phyloP scores from a whole-genome alignment of 1,139 yeast species.

The Ogataea hybrid region DNA sequence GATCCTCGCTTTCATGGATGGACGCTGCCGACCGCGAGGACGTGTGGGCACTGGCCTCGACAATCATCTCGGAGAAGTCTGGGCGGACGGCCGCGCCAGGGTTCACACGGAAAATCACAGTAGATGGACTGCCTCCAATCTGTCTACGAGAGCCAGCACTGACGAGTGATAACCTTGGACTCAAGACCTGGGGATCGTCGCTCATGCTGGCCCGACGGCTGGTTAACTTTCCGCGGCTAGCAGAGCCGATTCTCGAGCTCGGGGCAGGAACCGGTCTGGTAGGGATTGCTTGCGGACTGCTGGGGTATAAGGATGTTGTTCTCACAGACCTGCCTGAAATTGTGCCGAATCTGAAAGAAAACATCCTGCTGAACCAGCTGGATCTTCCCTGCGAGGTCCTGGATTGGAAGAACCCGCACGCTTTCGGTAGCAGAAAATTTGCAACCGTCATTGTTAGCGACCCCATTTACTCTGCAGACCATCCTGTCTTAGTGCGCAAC shows the following conservation, averaged over 20 bases:
- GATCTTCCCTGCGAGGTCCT: constrained; percentile 45
- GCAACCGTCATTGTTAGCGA: constrained; percentile 74
- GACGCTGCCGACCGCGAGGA: constrained; percentile 37
- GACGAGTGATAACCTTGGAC: constrained; percentile 82
- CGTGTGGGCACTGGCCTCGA: constrained; percentile 56
- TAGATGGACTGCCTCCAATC: constrained; percentile 31
- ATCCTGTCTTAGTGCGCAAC: constrained; percentile 68
- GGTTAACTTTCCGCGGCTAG: constrained; percentile 21
- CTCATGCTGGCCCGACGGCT: constrained; percentile 62
- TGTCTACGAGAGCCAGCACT: constrained; percentile 76
- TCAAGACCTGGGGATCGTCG: constrained; percentile 97
- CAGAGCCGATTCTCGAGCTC: constrained; percentile 62
- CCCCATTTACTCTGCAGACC: constrained; percentile 81
- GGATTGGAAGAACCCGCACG: constrained; percentile 71
- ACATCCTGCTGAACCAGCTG: constrained; percentile 51
- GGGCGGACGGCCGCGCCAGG: constrained; percentile 87
- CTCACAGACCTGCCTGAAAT: constrained; percentile 83
- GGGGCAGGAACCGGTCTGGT: constrained; percentile 95
- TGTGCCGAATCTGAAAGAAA: constrained; percentile 59
- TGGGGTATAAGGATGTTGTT: constrained; percentile 46
- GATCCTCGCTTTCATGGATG: constrained; percentile 56
- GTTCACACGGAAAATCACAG: constrained; percentile 37
- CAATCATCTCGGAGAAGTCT: constrained; percentile 74
- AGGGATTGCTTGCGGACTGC: constrained; percentile 61
- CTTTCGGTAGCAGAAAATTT: constrained; percentile 40